These are phyloP conservation scores for Lachnellula cervina DNA, from an alignment of 2,329 filamentous ascomycete species.

Conservation along the genomic window DNA sequence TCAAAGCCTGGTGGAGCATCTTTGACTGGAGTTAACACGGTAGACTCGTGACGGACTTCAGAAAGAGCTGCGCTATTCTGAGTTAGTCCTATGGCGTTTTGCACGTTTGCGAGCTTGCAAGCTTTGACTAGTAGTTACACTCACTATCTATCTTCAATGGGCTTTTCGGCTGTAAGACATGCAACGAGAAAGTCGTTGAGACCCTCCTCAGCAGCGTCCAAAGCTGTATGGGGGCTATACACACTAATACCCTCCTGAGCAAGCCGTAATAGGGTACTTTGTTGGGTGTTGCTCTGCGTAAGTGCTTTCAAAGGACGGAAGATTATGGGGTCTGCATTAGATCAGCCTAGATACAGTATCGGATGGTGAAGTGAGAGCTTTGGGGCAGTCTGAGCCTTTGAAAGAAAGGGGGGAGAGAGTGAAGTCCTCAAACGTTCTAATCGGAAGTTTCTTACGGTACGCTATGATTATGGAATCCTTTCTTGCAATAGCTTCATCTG, in stretches of 20 bases:
- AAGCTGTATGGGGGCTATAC: constrained; percentile 91
- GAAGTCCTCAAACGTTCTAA: neutral
- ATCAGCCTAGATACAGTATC: neutral
- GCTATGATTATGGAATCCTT: constrained; percentile 76
- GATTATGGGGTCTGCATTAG: constrained; percentile 77
- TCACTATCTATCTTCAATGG: no score
- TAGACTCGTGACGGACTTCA: constrained; percentile 8
- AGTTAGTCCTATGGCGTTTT: no score
- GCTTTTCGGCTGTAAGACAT: constrained; percentile 43
- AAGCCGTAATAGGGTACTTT: constrained; percentile 75
- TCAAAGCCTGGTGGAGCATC: constrained; percentile 23
- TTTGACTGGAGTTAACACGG: constrained; percentile 26
- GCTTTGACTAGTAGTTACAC: no score
- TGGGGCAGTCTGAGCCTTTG: neutral
- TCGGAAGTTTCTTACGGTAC: constrained; percentile 61
- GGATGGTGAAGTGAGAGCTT: neutral
- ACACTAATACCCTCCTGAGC: constrained; percentile 86
- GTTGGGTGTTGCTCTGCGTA: constrained; percentile 79
- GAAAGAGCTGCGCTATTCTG: neutral
- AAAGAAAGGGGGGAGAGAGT: neutral
- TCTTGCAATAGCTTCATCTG: constrained; percentile 78
- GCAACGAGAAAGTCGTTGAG: constrained; percentile 93
- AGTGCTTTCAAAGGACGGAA: constrained; percentile 89
- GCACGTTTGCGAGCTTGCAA: no score
- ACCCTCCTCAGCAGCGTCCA: constrained; percentile 79